A percentile compares a stretch with the other conserved stretches of the same genome.
phyloP scores from a whole-genome alignment of 176 grass and related monocot genomes.

The Cenchrus americanus region DNA sequence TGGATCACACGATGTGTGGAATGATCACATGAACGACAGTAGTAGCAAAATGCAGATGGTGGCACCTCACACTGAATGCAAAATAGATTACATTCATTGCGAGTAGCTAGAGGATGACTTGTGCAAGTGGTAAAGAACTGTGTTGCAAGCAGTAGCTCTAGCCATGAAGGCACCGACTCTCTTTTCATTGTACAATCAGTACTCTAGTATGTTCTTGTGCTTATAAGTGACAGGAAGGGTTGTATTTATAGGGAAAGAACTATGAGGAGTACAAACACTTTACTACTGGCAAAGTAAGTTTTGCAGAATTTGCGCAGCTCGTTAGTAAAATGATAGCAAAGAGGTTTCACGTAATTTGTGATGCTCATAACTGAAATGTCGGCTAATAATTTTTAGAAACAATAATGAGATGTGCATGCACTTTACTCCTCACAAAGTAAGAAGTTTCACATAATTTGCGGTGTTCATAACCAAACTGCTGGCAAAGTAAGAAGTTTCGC shows the following conservation, averaged over 20 bases:
- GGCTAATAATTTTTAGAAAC: no score
- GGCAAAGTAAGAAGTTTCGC: no score
- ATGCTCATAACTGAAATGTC: no score
- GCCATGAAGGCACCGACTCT: constrained; percentile 44
- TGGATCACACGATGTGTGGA: constrained; percentile 66
- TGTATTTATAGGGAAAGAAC: not conserved
- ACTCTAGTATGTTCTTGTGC: not conserved
- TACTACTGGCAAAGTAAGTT: no score
- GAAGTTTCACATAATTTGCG: not conserved
- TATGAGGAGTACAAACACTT: not conserved
- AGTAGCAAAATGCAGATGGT: constrained; percentile 53
- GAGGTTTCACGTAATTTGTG: no score
- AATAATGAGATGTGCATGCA: not conserved
- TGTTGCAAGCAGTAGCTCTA: constrained; percentile 1
- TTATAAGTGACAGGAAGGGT: not conserved
- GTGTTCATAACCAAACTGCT: no score
- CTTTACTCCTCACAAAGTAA: not conserved
- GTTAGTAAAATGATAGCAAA: no score
- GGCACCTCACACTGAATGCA: constrained; percentile 48
- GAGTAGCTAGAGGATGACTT: constrained; percentile 37
- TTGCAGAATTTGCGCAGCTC: no score
- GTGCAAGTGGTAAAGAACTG: constrained; percentile 56
- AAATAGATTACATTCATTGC: constrained; percentile 73
- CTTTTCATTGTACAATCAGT: constrained; percentile 14
- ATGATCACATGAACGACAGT: constrained; percentile 50